Conservation (phyloP, 805 yeast genomes). For the Saturnispora halmiae region DNA sequence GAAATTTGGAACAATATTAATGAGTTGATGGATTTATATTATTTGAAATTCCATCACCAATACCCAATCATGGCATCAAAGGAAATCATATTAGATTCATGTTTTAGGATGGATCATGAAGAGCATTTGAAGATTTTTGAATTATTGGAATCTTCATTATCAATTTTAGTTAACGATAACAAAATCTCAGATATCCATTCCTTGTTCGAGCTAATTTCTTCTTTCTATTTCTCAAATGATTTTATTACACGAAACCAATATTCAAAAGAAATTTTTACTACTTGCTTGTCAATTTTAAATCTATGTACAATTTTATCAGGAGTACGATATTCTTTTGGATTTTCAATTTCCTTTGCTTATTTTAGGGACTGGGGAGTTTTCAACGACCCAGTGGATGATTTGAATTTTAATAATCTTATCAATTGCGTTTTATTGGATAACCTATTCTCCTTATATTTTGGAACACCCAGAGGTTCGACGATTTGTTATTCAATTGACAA, state of each 20-base stretch:
- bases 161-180: slow-evolving; percentile 27
- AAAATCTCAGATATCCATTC: slow-evolving; percentile 27
- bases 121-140: slow-evolving; percentile 29
- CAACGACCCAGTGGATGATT: slow-evolving; percentile 23
- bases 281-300: slow-evolving; percentile 38
- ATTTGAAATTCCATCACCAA: slow-evolving; percentile 33
- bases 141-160: slow-evolving; percentile 34
- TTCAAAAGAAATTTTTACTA: slow-evolving; percentile 28
- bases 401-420: slow-evolving; percentile 32
- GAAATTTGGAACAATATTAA: slow-evolving; percentile 3
- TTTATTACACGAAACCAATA: slow-evolving; percentile 23
- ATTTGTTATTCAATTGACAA: slow-evolving; percentile 17
- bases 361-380: slow-evolving; percentile 51
- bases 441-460: slow-evolving; percentile 45
- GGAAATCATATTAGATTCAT: slow-evolving; percentile 20
- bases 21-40: slow-evolving; percentile 28
- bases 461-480: slow-evolving; percentile 28
- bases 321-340: slow-evolving; percentile 47
- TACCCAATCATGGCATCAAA: slow-evolving; percentile 39
- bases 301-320: slow-evolving; percentile 54
- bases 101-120: slow-evolving; percentile 24
- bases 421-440: slow-evolving; percentile 42
- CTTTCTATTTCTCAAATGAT: slow-evolving; percentile 31
- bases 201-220: slow-evolving; percentile 29
- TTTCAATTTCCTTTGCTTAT: slow-evolving; percentile 43